Conservation (phyloP, 345 rosid genomes). For the Salix suchowensis region DNA sequence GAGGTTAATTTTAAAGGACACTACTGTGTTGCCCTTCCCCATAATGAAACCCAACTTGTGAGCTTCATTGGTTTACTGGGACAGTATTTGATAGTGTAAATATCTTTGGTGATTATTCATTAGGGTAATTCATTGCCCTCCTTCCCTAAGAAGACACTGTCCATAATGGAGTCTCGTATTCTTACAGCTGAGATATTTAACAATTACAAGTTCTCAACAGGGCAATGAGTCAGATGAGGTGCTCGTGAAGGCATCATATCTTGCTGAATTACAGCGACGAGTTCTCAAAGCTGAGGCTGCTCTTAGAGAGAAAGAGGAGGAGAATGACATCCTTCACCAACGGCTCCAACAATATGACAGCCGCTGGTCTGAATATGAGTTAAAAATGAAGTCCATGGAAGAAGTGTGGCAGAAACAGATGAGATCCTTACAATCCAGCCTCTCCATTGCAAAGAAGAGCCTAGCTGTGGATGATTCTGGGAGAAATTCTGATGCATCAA, state of each 20-base stretch:
- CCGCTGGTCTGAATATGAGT: constrained; percentile 95
- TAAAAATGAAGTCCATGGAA: constrained; percentile 98
- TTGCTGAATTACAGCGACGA: constrained; percentile 83
- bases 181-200: constrained; percentile 12
- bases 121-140: not conserved
- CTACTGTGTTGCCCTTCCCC: no score
- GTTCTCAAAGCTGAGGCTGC: constrained; percentile 91
- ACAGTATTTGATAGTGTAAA: no score
- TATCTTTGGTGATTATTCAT: no score
- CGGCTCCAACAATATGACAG: constrained; percentile 89
- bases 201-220: constrained; percentile 26
- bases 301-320: constrained; percentile 86
- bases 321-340: constrained; percentile 90
- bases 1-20: no score
- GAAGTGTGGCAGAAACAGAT: constrained; percentile 99
- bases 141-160: constrained; percentile 6
- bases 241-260: constrained; percentile 80
- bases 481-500: constrained; percentile 89
- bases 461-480: constrained; percentile 75
- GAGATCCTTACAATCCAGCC: constrained; percentile 92
- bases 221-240: constrained; percentile 70
- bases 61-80: no score
- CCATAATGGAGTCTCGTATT: not conserved
- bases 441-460: constrained; percentile 96
- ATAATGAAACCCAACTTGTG: no score